A percentile compares a stretch with the other conserved stretches of the same genome.
Conservation (phyloP, 805 yeast species). For the Schizosaccharomyces octosporus region DNA sequence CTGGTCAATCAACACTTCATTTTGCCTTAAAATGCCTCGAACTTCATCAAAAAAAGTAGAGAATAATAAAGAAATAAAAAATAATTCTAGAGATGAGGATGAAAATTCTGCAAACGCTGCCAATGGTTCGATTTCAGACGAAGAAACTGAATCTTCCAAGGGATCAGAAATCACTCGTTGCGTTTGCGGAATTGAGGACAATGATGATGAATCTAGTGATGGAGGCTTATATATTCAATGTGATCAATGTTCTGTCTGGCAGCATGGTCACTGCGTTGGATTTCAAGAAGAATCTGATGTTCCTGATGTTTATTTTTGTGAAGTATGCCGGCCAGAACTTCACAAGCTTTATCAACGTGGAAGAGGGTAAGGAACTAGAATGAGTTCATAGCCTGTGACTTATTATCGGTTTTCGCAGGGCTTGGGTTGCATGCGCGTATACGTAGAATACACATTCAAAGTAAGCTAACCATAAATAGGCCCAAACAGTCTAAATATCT, state of each 20-base stretch:
- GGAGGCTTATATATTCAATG: slow-evolving; percentile 91
- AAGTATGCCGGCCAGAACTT: slow-evolving; percentile 61
- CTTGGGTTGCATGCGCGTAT: too few species aligned
- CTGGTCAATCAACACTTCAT: too few species aligned
- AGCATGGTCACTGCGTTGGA: slow-evolving; percentile 90
- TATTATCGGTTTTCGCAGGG: too few species aligned
- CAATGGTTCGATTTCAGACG: neutral
- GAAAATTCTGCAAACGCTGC: neutral
- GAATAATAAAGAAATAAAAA: neutral
- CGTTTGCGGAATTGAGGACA: slow-evolving; percentile 28
- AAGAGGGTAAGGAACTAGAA: slow-evolving; percentile 14
- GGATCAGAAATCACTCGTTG: slow-evolving; percentile 28
- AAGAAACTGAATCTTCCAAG: neutral
- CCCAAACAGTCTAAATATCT: neutral
- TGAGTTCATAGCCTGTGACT: too few species aligned
- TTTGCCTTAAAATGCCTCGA: too few species aligned
- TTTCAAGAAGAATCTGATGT: slow-evolving; percentile 46
- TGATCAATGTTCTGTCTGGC: slow-evolving; percentile 89
- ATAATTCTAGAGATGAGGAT: neutral
- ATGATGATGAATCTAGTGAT: slow-evolving; percentile 33
- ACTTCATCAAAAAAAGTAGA: too few species aligned
- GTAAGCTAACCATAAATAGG: neutral
- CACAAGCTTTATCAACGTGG: slow-evolving; percentile 32
- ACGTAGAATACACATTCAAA: too few species aligned
- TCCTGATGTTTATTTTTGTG: slow-evolving; percentile 92